These are phyloP conservation scores for Tetracladium setigerum DNA, from an alignment of 495 filamentous ascomycete species.

Conservation along the genomic window DNA sequence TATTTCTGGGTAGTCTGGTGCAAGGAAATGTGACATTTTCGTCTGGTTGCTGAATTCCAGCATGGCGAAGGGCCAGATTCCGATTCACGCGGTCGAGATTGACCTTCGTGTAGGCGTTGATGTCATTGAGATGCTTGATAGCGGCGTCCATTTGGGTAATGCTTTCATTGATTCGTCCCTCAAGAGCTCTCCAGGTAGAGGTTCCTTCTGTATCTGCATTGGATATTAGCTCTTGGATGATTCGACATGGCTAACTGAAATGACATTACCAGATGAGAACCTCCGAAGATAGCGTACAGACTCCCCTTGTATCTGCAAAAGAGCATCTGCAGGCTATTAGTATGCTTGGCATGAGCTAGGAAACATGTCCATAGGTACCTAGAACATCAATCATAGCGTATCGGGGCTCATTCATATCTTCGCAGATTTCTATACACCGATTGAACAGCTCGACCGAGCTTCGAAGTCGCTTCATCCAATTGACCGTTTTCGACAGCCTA, in stretches of 20 bases:
- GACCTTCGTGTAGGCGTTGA: slow-evolving; percentile 6
- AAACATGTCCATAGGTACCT: neutral
- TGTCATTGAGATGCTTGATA: slow-evolving; percentile 11
- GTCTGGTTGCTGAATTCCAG: slow-evolving; percentile 1
- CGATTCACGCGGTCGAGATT: slow-evolving; percentile 8
- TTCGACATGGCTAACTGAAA: neutral
- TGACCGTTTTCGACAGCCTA: neutral
- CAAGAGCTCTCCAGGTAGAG: neutral
- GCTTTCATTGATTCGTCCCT: slow-evolving; percentile 1
- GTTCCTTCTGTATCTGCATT: slow-evolving; percentile 5
- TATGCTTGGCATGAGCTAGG: neutral
- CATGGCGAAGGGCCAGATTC: slow-evolving; percentile 10
- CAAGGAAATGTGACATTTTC: slow-evolving; percentile 9
- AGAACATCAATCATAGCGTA: slow-evolving; percentile 10
- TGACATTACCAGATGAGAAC: slow-evolving; percentile 2
- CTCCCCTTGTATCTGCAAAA: slow-evolving; percentile 5
- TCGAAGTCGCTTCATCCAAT: slow-evolving; percentile 3
- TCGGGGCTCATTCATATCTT: slow-evolving; percentile 7
- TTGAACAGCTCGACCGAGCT: slow-evolving; percentile 8
- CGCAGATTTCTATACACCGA: slow-evolving; percentile 6
- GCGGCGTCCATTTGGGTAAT: slow-evolving; percentile 3
- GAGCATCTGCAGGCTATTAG: slow-evolving; percentile 1
- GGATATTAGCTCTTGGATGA: neutral
- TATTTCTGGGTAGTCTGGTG: slow-evolving; percentile 7
- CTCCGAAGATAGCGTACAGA: slow-evolving; percentile 8